Conservation (phyloP, 768 basidiomycete genomes). For the Leccinum subtestaceum region DNA sequence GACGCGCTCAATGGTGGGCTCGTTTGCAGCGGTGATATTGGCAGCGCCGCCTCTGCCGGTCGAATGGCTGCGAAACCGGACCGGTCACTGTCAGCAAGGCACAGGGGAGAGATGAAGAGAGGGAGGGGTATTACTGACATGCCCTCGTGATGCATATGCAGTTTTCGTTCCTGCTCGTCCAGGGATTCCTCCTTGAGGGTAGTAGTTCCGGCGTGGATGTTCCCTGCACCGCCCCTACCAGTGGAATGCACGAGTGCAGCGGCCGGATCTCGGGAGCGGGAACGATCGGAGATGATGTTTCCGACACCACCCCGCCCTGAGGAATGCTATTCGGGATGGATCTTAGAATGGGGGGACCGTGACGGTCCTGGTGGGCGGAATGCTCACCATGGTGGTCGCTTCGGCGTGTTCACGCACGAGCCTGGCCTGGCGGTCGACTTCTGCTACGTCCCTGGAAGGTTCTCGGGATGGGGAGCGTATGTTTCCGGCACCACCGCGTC, state of each 20-base stretch:
- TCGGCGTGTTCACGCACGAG: slow-evolving; percentile 30
- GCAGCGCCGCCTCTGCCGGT: slow-evolving; percentile 69
- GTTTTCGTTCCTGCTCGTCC: slow-evolving; percentile 37
- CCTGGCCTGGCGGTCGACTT: slow-evolving; percentile 24
- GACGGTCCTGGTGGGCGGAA: background rate
- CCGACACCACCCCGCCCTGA: slow-evolving; percentile 65
- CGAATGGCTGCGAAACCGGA: slow-evolving; percentile 48
- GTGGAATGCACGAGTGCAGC: slow-evolving; percentile 40
- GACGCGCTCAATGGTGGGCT: slow-evolving; percentile 39
- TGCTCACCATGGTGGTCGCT: slow-evolving; percentile 35
- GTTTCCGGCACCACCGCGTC: slow-evolving; percentile 85
- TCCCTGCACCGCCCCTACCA: slow-evolving; percentile 66
- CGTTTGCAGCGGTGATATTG: slow-evolving; percentile 45
- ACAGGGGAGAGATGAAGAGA: background rate
- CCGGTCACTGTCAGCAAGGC: background rate
- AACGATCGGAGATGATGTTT: slow-evolving; percentile 54
- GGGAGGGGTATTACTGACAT: slow-evolving; percentile 37
- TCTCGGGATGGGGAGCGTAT: slow-evolving; percentile 76
- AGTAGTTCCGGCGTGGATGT: slow-evolving; percentile 39
- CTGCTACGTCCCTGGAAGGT: slow-evolving; percentile 23
- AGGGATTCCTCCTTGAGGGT: slow-evolving; percentile 16
- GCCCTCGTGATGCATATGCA: slow-evolving; percentile 31
- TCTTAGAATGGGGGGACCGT: background rate
- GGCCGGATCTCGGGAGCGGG: slow-evolving; percentile 43
- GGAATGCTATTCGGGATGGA: slow-evolving; percentile 42